Evolutionary conservation across 129 eudicot species (phyloP).

Genomic region (Pseudognaphalium luteoalbum): DNA sequence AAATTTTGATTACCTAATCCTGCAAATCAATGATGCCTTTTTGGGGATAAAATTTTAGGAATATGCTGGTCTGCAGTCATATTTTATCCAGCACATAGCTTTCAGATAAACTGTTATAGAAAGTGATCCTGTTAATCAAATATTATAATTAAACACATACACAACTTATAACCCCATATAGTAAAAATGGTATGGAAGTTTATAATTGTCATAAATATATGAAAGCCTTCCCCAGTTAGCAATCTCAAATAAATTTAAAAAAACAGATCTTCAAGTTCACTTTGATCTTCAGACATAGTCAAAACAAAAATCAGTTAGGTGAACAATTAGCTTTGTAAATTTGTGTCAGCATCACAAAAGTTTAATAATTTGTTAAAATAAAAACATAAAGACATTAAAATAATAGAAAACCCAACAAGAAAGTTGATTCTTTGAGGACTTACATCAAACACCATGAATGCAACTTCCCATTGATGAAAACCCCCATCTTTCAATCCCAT

Average conservation of each 20-base stretch:
- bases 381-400: not conserved
- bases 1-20: not conserved
- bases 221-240: not conserved
- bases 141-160: not conserved
- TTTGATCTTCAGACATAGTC: slow-evolving; percentile 5
- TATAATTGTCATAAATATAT: slow-evolving; percentile 23
- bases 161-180: slow-evolving; percentile 10
- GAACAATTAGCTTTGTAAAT: not conserved
- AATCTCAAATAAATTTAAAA: slow-evolving; percentile 13
- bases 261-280: slow-evolving; percentile 15
- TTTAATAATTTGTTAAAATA: not conserved
- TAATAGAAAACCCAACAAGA: not conserved
- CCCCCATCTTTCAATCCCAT: slow-evolving; percentile 46
- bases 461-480: slow-evolving; percentile 68
- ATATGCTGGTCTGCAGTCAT: slow-evolving; percentile 24
- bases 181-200: slow-evolving; percentile 3
- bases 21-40: slow-evolving; percentile 16
- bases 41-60: slow-evolving; percentile 4
- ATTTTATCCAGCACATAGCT: slow-evolving; percentile 27
- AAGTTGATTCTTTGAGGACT: slow-evolving; percentile 39
- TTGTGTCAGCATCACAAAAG: not conserved
- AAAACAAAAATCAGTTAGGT: not conserved
- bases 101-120: slow-evolving; percentile 12
- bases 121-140: not conserved
- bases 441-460: slow-evolving; percentile 58